Percentiles rank a stretch among this genome's conserved stretches.
Evolutionary conservation across 345 rosid species (phyloP).

Genomic region (Rhodamnia rubescens): DNA sequence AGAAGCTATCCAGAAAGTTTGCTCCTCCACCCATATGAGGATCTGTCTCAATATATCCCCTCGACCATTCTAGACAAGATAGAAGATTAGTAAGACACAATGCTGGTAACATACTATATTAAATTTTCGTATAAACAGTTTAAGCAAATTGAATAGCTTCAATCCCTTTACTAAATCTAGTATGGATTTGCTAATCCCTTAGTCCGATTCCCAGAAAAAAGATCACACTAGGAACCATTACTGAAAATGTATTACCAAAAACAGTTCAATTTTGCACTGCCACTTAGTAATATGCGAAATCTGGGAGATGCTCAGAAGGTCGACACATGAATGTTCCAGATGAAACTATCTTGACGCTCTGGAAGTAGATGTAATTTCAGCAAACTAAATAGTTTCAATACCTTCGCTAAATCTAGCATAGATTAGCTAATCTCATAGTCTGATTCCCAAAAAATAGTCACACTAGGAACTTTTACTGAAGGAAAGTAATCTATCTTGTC

Average conservation of each 20-base stretch:
- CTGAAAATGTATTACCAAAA: background rate
- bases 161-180: background rate
- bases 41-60: constrained; percentile 43
- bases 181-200: background rate
- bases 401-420: no score
- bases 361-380: background rate
- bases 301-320: background rate
- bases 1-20: constrained; percentile 86
- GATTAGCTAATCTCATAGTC: no score
- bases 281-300: background rate
- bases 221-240: background rate
- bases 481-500: background rate
- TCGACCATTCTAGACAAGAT: constrained; percentile 38
- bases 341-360: background rate
- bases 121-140: background rate
- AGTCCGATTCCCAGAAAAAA: background rate
- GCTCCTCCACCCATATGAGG: constrained; percentile 87
- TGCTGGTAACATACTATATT: background rate
- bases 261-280: background rate
- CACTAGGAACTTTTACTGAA: background rate
- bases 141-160: background rate
- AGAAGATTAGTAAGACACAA: background rate
- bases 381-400: no score
- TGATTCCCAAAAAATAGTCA: background rate
- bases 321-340: background rate